These are phyloP conservation scores for Camellia oleifera DNA, from an alignment of 179 eudicot genomes.

Conservation along the genomic window DNA sequence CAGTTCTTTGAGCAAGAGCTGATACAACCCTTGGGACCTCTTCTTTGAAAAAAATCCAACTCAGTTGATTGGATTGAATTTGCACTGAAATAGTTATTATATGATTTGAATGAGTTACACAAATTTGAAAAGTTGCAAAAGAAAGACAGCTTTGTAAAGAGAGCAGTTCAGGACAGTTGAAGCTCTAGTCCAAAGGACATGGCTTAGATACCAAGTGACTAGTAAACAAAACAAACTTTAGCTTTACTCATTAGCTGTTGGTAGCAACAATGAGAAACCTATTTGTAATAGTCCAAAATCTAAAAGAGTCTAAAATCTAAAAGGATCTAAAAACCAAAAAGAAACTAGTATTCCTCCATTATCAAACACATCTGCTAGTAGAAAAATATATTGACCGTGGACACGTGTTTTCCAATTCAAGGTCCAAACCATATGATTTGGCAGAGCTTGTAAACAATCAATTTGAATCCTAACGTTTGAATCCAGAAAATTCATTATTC, in stretches of 20 bases:
- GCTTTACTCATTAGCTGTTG: conserved; percentile 23
- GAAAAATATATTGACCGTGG: background rate
- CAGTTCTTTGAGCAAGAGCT: conserved; percentile 12
- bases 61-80: conserved; percentile 12
- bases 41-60: background rate
- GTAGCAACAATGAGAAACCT: conserved; percentile 6
- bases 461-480: background rate
- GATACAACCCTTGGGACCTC: background rate
- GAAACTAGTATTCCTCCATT: background rate
- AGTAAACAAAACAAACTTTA: conserved; percentile 5
- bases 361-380: background rate
- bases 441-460: background rate
- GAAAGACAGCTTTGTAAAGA: background rate
- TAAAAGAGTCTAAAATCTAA: background rate
- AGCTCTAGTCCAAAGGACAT: background rate
- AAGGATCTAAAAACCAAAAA: conserved; percentile 8
- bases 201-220: background rate
- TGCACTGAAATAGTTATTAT: background rate
- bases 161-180: background rate
- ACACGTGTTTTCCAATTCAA: background rate
- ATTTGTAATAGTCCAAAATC: background rate
- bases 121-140: background rate
- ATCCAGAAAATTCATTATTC: background rate
- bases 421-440: background rate
- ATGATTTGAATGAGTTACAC: background rate